Evolutionary conservation across 495 filamentous ascomycete species (phyloP).

Genomic region (Penicillium odoratum): DNA sequence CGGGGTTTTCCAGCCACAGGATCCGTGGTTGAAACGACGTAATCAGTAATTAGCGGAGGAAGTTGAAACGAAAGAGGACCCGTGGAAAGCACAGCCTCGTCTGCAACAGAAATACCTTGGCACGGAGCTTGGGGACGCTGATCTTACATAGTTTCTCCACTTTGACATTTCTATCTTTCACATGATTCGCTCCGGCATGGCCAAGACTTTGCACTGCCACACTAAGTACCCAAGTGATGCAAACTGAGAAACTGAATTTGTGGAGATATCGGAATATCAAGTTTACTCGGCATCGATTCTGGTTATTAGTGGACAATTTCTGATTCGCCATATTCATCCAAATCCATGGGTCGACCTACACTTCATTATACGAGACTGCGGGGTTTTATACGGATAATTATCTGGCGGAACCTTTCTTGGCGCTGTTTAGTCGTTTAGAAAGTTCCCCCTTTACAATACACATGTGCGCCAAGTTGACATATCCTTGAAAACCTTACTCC

Average conservation of each 20-base stretch:
- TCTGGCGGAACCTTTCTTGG: too few species aligned
- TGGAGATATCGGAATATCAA: neutral
- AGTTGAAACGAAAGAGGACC: neutral
- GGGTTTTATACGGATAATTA: too few species aligned
- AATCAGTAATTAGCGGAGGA: conserved; percentile 1
- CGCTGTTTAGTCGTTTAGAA: too few species aligned
- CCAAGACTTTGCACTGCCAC: conserved; percentile 23
- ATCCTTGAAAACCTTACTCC: too few species aligned
- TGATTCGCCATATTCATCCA: too few species aligned
- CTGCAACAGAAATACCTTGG: conserved; percentile 3
- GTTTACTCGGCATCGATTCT: too few species aligned
- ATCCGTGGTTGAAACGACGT: conserved; percentile 14
- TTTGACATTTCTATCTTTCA: too few species aligned
- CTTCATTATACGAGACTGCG: too few species aligned
- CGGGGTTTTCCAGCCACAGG: conserved; percentile 24
- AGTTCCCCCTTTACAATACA: too few species aligned
- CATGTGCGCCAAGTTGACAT: too few species aligned
- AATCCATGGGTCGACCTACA: too few species aligned
- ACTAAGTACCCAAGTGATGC: neutral
- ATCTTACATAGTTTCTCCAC: conserved; percentile 4
- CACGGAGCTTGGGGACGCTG: conserved; percentile 10
- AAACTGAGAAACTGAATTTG: neutral
- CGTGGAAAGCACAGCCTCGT: conserved; percentile 22
- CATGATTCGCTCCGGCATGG: conserved; percentile 3
- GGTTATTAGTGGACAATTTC: too few species aligned